These are phyloP conservation scores for Phialophora macrospora DNA, from an alignment of 2,329 filamentous ascomycete species.

Conservation along the genomic window DNA sequence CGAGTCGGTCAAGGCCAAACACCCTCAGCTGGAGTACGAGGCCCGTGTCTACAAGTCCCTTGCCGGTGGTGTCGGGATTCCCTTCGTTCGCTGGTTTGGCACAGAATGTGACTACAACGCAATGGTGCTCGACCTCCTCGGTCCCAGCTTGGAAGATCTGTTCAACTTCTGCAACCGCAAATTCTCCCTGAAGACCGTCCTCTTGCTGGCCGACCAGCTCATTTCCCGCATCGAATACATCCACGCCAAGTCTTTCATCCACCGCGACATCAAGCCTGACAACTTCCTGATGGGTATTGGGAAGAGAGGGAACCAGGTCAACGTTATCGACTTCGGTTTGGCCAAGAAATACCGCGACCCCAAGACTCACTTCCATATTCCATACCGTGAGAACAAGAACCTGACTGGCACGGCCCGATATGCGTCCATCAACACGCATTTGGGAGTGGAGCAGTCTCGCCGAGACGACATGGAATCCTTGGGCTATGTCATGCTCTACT, in stretches of 20 bases:
- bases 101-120: conserved; percentile 99
- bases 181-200: conserved; percentile 97
- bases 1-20: conserved; percentile 98
- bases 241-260: conserved; percentile 98
- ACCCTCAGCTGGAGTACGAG: conserved; percentile 98
- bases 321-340: conserved; percentile 97
- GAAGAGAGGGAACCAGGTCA: conserved; percentile 99
- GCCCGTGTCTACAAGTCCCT: conserved; percentile 86
- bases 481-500: conserved; percentile 99
- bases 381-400: conserved; percentile 99
- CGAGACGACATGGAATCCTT: conserved; percentile 99
- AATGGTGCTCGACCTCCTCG: conserved; percentile 97
- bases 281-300: conserved; percentile 99
- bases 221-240: conserved; percentile 99
- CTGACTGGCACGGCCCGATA: conserved; percentile 98
- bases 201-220: conserved; percentile 94
- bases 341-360: conserved; percentile 99
- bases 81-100: conserved; percentile 98
- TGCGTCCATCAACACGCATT: conserved; percentile 97
- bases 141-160: conserved; percentile 91
- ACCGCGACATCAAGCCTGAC: conserved; percentile 99
- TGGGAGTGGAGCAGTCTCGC: conserved; percentile 98
- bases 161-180: conserved; percentile 99
- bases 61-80: conserved; percentile 95
- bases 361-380: conserved; percentile 99